Conservation (phyloP, 1,139 yeast genomes). For the Debaryomyces coudertii region DNA sequence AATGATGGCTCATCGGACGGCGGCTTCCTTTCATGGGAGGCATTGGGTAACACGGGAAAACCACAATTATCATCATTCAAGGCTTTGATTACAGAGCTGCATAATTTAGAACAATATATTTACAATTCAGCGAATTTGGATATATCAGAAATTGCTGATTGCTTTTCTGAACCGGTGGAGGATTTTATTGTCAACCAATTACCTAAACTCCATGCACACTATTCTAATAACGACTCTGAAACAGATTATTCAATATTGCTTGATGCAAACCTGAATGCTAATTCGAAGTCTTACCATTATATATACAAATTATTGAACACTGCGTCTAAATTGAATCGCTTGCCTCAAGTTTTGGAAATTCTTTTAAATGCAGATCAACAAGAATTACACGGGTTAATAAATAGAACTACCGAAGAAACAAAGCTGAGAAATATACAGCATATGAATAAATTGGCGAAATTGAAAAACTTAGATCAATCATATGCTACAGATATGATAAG, state of each 20-base stretch:
- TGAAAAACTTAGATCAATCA: conserved; percentile 32
- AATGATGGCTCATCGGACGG: conserved; percentile 10
- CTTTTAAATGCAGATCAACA: conserved; percentile 49
- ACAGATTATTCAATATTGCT: conserved; percentile 35
- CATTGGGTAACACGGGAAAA: conserved; percentile 29
- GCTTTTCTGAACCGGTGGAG: conserved; percentile 48
- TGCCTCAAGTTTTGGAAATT: conserved; percentile 62
- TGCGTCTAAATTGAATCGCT: conserved; percentile 61
- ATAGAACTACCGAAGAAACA: conserved; percentile 66
- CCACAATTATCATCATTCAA: conserved; percentile 42
- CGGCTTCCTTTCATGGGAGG: conserved; percentile 30
- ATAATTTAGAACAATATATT: conserved; percentile 57
- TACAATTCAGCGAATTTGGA: conserved; percentile 62
- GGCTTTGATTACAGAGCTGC: conserved; percentile 40
- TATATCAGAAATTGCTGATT: conserved; percentile 52
- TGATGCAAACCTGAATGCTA: conserved; percentile 31
- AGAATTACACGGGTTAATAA: conserved; percentile 54
- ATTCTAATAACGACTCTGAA: conserved; percentile 23
- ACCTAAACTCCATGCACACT: conserved; percentile 36
- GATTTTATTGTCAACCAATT: conserved; percentile 35
- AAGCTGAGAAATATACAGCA: conserved; percentile 46
- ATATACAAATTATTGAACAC: conserved; percentile 59
- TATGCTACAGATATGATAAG: conserved; percentile 27
- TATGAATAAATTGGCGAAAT: conserved; percentile 36
- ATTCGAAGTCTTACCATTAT: conserved; percentile 57